phyloP scores from a whole-genome alignment of 2,329 filamentous ascomycete species.

The Penicillium frequentans region DNA sequence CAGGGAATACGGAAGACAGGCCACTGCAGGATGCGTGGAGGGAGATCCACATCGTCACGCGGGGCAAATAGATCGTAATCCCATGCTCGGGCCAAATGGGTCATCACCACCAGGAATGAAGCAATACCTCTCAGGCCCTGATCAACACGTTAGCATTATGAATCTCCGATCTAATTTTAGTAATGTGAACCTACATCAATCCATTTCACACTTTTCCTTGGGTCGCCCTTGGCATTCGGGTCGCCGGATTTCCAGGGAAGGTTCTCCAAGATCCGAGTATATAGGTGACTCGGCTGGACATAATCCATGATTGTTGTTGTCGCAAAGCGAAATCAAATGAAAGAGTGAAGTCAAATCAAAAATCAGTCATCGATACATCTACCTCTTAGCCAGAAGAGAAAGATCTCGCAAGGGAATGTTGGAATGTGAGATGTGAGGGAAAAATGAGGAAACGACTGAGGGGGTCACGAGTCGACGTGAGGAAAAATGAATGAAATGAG shows the following conservation, averaged over 20 bases:
- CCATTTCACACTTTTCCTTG: constrained; percentile 19
- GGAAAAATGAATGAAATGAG: constrained; percentile 7
- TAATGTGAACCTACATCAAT: constrained; percentile 10
- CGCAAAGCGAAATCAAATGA: not conserved
- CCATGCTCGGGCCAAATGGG: constrained; percentile 54
- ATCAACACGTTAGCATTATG: not conserved
- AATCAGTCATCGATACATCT: constrained; percentile 6
- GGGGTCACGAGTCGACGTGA: not conserved
- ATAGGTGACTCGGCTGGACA: constrained; percentile 18
- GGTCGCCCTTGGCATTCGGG: constrained; percentile 14
- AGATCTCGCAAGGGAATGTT: constrained; percentile 8
- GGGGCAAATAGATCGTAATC: constrained; percentile 54
- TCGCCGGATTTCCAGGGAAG: constrained; percentile 23
- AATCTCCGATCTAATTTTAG: not conserved
- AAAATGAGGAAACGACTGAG: not conserved
- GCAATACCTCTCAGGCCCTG: constrained; percentile 56
- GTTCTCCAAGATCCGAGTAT: constrained; percentile 21
- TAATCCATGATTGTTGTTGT: constrained; percentile 15
- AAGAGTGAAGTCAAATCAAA: constrained; percentile 3
- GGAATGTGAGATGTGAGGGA: not conserved
- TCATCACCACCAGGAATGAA: constrained; percentile 54
- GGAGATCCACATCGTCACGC: constrained; percentile 42
- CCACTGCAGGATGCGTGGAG: constrained; percentile 50
- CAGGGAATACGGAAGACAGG: constrained; percentile 54
- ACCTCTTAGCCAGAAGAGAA: constrained; percentile 13